Percentiles rank a stretch among this genome's conserved stretches.
Conservation (phyloP, 2,329 filamentous ascomycete genomes). For the Pestalotiopsis sp. region DNA sequence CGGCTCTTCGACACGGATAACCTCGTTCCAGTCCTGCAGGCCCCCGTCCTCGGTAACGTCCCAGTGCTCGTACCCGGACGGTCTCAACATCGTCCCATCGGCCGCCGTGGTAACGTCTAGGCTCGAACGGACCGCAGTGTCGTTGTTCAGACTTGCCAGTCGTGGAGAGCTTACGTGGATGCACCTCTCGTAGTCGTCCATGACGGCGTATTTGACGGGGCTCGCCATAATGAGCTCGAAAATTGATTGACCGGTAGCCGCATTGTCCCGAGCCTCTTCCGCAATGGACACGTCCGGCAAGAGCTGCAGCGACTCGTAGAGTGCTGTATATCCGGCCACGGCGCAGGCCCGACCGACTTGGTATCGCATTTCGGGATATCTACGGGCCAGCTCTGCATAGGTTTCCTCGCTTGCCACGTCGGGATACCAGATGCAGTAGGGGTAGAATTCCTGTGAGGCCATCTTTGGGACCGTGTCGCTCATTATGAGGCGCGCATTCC, state of each 20-base stretch:
- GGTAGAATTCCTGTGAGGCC: neutral
- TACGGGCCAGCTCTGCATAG: neutral
- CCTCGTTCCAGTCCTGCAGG: too few species aligned
- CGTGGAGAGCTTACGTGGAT: neutral
- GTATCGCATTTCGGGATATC: neutral
- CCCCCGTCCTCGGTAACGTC: too few species aligned
- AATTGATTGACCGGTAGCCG: neutral
- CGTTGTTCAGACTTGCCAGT: neutral
- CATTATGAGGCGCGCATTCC: neutral
- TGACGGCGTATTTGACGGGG: neutral
- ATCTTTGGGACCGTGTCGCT: neutral
- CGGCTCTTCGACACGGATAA: neutral
- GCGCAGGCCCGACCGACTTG: neutral
- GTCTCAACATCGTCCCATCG: neutral
- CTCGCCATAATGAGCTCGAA: neutral
- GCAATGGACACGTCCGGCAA: constrained; percentile 2
- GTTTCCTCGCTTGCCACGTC: neutral
- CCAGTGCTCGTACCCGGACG: neutral
- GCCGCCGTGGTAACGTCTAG: neutral
- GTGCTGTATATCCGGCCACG: neutral
- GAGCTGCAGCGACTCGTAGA: neutral
- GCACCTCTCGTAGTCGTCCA: neutral
- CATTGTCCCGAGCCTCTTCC: neutral
- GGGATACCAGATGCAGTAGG: neutral
- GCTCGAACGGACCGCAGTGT: neutral